Evolutionary conservation across 352 stramenopile genomes (phyloP), one percentile per base, ranked within the genome.

Genomic region (Phytophthora sp.): DNA sequence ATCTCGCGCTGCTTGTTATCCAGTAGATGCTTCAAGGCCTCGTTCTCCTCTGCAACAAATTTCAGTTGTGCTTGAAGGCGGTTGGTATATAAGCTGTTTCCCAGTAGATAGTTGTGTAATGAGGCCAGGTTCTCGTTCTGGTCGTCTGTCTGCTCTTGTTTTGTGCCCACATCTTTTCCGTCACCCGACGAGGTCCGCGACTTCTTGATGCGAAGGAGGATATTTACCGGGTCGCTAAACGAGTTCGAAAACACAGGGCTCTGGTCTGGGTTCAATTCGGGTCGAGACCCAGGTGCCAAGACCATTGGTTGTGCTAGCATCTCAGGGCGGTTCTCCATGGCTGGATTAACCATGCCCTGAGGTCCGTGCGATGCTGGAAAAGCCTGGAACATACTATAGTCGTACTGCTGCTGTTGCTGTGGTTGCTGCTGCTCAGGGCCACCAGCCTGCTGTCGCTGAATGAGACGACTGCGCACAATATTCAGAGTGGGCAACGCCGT

Each of bases 161-260:
- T 69, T 13, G 58, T 67, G 18, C 66, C 50, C n/a, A 77, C 56
- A n/a, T 77, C 49, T 21, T 66, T 60, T 18, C 54, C 55, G 50
- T 69, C 60, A 21, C 62, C 53, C 35, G 69, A 72, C 28, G 66
- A 69, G 11, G 72, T 62, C 13, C 68, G 66, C n/a, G 80, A 92
- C 37, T 92, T 86, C 57, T 92, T 92, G 61, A 92, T 90, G 15
- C 79, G 80, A 11, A 92, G 55, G 38, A 92, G 46, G 39, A 92
- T 89, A 34, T 90, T 80, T n/a, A 92, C 83, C 1, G 83, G 83
- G 45, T 92, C 83, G 41, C 72, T 90, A 44, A 89, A 88, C 2
- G 82, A 88, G 43, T 79, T 85, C 20, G 64, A 74, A 38, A 86
- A 86, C 27, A 63, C 64, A 43, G 63, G 44, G 27, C 50, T 77